Base-by-base conservation (phyloP, 192 early-diverging fungal genomes). In the Mortierella hygrophila region DNA sequence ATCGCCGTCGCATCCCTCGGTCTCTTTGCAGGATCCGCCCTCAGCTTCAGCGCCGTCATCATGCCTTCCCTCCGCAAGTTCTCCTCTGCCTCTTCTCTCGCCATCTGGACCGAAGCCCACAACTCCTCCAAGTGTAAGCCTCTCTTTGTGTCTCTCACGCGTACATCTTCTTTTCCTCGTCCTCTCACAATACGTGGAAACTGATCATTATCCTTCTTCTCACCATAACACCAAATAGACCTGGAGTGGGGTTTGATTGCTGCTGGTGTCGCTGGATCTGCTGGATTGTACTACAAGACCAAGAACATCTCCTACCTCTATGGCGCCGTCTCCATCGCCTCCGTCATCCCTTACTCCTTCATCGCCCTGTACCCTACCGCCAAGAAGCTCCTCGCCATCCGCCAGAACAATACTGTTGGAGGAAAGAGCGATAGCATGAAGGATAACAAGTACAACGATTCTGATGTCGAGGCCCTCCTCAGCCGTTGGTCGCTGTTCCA, bases 361-460 rank as follows among this genome's bases (percentile, higher is more conserved):
- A 10, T 81, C 26, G 52, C 60, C 11, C 41, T 81, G 7, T 8
- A 69, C n/a, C 78, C 75, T 49, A 37, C 81, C 35, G 68, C 49
- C 71, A 86, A 86, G 71, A 81, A 81, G 63, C 63, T 86, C 21
- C 15, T 86, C 38, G 75, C 35, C 26, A 86, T 86, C 72, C 84
- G 84, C n/a, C 40, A 86, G 20, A 10, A 47, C 29, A 86, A 86
- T 75, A 86, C 75, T 4, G 49, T 83, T 26, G 46, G 78, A 40
- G 82, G 82, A 60, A 74, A 78, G 72, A 52, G 57, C 82, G 46
- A 83, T 65, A 78, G 70, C 55, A 41, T 83, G 82, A 83, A 78
- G 72, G 82, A 83, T 49, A 74, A 42, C 72, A 77, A 75, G 72
- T 70, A 44, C 69, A 54, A 86, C 13, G 84, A 86, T 40, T 37